Base-by-base conservation (phyloP, 805 yeast species). In the Nakazawaea anatomiae region DNA sequence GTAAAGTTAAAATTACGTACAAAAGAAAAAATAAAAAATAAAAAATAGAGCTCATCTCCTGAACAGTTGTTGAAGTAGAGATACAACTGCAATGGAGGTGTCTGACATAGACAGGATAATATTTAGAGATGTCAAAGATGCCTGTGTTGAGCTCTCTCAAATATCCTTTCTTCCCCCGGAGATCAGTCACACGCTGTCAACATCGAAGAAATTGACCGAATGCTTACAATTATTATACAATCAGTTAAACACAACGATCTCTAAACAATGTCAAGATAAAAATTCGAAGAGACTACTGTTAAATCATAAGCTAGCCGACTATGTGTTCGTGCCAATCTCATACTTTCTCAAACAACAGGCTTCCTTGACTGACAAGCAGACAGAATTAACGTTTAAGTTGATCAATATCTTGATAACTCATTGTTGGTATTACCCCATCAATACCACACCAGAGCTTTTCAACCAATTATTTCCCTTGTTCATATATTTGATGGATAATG, bases 281-380 rank as follows among this genome's bases (percentile, higher is more conserved):
- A 18, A 30, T 5, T 30, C 42, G 9, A 30, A 9, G 11, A 42
- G 47, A 42, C 14, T 38, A 18, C 14, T 51, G 1, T 49, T 75
- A 1, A 67, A 79, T 0, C 55, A 68, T 1, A 69, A 68, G 29
- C 58, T 83, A 18, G 85, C 85, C 0, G 87, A 83, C 54, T 82
- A 83, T 52, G 71, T 83, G 1, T 82, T 82, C 62, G 74, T 80
- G 10, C 89, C 90, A 0, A 57, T 85, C 3, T 74, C 81, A 1
- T 74, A 75, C 49, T 59, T 85, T 7, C 62, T 85, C 40, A 75
- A 76, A 51, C 75, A 75, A 42, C 72, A 72, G 1, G 54, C 69
- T 10, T 44, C 47, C n/a, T 59, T 82, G 1, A 71, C 75, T 3
- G 79, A 76, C 44, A 56, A 72, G 0, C 79, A 73, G 44, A 65